Evolutionary conservation across 331 rosid genomes (phyloP), one percentile per base, ranked within the genome.

Genomic region (Arachis monticola): DNA sequence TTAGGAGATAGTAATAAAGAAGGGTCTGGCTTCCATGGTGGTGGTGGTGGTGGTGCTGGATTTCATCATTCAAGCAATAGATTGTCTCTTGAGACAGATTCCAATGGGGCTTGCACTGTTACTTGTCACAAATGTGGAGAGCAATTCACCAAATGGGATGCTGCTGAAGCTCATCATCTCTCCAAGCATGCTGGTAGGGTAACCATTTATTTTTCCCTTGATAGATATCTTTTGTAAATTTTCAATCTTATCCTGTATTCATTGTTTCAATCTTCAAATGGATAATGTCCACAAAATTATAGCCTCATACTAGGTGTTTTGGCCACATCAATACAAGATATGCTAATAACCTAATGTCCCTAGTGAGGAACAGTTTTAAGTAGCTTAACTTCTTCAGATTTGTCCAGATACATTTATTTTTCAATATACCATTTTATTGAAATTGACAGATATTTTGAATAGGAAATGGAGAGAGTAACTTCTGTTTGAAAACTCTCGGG

Each of bases 41-140:
- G 70, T 73, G 93, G 91, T 74, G 40, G 40, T 35, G 40, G 3
- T 35, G 40, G 5, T 35, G 40, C 40, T 35, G 40, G 40, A 4
- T 35, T 35, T 35, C 48, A 85, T 83, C 86, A 84, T 48, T 79
- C 92, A 4, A 90, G 96, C 82, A 83, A 64, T 50, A 87, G 97
- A 78, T 51, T 85, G 59, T 82, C 88, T 11, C 89, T 84, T 70
- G 96, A 86, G 58, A 80, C 83, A 7, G 91, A 89, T 46, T 67
- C 89, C 6, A 86, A 85, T 72, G 93, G 91, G 3, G 87, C 92
- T 68, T 86, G 87, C 5, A 56, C 86, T 10, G 76, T 90, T 47
- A 88, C 91, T 81, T 95, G 99, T 55, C 97, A 95, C 86, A 95
- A 95, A 85, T 95, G 99, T 80, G 97, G 99, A 47, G 99, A 92